Conservation (phyloP, 2,329 filamentous ascomycete species). For the Emergomyces pasteurianus region DNA sequence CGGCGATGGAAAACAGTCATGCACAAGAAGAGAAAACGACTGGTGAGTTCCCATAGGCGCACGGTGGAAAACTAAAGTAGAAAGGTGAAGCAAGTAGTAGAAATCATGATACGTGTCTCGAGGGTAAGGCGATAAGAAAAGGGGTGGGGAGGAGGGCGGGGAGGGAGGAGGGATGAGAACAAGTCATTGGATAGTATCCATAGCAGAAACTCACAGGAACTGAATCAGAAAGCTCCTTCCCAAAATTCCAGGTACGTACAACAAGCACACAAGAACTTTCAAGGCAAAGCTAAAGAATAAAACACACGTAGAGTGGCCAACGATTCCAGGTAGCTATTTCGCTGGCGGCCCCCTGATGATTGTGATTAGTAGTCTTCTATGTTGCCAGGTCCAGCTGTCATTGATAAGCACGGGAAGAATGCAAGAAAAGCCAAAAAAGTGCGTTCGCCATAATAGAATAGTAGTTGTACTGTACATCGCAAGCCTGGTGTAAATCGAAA, state of each 20-base stretch:
- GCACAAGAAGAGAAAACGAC: not conserved
- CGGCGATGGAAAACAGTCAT: too few relatives aligned
- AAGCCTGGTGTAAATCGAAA: not conserved
- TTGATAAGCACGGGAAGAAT: not conserved
- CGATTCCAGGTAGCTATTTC: not conserved
- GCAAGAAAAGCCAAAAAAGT: conserved; percentile 11
- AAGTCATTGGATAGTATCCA: too few relatives aligned
- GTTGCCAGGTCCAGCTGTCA: not conserved
- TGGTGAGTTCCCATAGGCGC: not conserved
- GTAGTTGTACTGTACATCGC: conserved; percentile 15
- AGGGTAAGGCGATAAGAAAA: conserved; percentile 4
- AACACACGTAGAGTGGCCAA: not conserved
- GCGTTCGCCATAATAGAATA: conserved; percentile 4
- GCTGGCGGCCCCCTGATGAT: not conserved
- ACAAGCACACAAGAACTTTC: not conserved
- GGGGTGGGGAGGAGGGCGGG: not conserved
- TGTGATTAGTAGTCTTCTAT: not conserved
- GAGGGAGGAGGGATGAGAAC: conserved; percentile 4
- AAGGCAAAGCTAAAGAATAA: not conserved
- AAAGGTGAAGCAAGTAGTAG: conserved; percentile 1
- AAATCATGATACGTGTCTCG: not conserved
- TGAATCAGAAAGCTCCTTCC: conserved; percentile 10
- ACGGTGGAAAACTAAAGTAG: not conserved
- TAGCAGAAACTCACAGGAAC: too few relatives aligned
- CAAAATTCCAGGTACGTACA: not conserved